These are phyloP conservation scores for Candida chilensis DNA, from an alignment of 805 yeast genomes.

Conservation along the genomic window DNA sequence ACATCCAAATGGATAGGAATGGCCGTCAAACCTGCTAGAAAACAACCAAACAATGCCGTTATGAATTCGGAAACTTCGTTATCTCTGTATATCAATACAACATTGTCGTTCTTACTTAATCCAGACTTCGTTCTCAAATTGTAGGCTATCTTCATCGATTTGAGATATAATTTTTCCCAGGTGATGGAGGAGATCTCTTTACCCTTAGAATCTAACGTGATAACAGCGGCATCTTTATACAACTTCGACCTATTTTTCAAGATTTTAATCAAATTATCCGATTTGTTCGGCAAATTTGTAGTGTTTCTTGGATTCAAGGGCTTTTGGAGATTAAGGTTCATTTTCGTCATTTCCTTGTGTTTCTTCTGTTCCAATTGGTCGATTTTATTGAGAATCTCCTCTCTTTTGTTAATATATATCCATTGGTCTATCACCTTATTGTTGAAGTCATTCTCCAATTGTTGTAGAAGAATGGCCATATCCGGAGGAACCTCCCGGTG, in stretches of 20 bases:
- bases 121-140: conserved; percentile 67
- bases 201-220: conserved; percentile 68
- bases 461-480: conserved; percentile 29
- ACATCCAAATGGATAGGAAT: conserved; percentile 81
- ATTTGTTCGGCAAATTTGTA: conserved; percentile 13
- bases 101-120: conserved; percentile 74
- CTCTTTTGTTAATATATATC: conserved; percentile 35
- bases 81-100: conserved; percentile 74
- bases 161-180: conserved; percentile 83
- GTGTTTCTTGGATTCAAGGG: conserved; percentile 55
- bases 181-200: conserved; percentile 68
- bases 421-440: conserved; percentile 33
- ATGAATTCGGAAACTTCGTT: conserved; percentile 80
- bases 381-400: conserved; percentile 30
- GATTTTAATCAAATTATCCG: conserved; percentile 59
- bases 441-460: conserved; percentile 30
- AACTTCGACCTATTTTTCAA: conserved; percentile 64
- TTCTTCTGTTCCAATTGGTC: conserved; percentile 22
- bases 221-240: conserved; percentile 63
- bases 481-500: conserved; percentile 33
- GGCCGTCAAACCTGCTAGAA: conserved; percentile 89
- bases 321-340: conserved; percentile 33
- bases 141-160: conserved; percentile 84
- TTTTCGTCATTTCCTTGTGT: conserved; percentile 12
- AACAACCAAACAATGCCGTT: conserved; percentile 83